These are phyloP conservation scores for Balakata baccata DNA, from an alignment of 345 rosid species.

Conservation along the genomic window DNA sequence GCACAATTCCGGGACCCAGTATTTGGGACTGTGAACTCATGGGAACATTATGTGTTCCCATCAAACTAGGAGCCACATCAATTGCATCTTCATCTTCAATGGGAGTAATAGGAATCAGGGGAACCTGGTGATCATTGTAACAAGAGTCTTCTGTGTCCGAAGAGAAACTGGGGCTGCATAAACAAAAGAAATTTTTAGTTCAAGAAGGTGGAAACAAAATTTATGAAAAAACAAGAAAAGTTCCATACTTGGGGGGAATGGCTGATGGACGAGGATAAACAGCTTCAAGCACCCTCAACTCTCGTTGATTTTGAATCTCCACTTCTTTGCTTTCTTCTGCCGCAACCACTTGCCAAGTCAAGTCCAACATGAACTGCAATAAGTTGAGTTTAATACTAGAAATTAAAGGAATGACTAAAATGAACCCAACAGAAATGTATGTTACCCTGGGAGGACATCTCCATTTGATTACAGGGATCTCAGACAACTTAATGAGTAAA, in stretches of 20 bases:
- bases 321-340: slow-evolving; percentile 86
- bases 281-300: slow-evolving; percentile 90
- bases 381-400: slow-evolving; percentile 20
- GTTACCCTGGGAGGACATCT: slow-evolving; percentile 64
- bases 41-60: slow-evolving; percentile 26
- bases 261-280: slow-evolving; percentile 86
- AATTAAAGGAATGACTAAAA: slow-evolving; percentile 9
- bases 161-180: slow-evolving; percentile 61
- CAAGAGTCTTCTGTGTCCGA: slow-evolving; percentile 41
- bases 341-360: slow-evolving; percentile 77
- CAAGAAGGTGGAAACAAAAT: not conserved
- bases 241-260: slow-evolving; percentile 70
- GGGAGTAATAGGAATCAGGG: slow-evolving; percentile 64
- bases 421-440: slow-evolving; percentile 2
- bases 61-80: slow-evolving; percentile 41
- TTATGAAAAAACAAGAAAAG: slow-evolving; percentile 17
- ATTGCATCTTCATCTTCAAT: slow-evolving; percentile 79
- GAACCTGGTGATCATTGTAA: slow-evolving; percentile 44
- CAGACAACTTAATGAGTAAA: slow-evolving; percentile 53
- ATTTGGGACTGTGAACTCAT: slow-evolving; percentile 35
- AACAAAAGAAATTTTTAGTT: slow-evolving; percentile 14
- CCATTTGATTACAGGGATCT: slow-evolving; percentile 74
- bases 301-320: slow-evolving; percentile 71
- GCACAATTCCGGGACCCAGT: slow-evolving; percentile 32
- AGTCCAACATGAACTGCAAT: slow-evolving; percentile 53